Evolutionary conservation across 2,329 filamentous ascomycete genomes (phyloP).

Genomic region (Botrytis cinerea): DNA sequence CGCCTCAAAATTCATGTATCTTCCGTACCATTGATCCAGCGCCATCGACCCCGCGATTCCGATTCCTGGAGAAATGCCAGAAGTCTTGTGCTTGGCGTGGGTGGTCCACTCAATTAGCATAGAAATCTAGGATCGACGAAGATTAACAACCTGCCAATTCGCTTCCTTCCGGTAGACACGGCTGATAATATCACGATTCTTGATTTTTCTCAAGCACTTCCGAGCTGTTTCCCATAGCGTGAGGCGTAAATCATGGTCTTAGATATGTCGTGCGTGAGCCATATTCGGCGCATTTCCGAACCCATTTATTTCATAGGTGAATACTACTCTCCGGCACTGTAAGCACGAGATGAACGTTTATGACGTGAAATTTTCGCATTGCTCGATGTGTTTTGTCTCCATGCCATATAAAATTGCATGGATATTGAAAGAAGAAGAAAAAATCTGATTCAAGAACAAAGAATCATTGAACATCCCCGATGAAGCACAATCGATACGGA

Average conservation of each 20-base stretch:
- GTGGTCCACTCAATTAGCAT: background rate
- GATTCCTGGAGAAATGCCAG: background rate
- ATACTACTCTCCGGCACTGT: background rate
- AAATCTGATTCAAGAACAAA: background rate
- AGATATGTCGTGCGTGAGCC: conserved; percentile 19
- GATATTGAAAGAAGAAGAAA: background rate
- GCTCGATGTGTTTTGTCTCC: background rate
- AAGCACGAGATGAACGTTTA: conserved; percentile 9
- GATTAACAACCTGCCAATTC: background rate
- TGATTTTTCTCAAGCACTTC: background rate
- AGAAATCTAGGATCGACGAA: background rate
- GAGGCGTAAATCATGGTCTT: conserved; percentile 1
- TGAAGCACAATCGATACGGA: conserved; percentile 1
- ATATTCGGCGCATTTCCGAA: conserved; percentile 8
- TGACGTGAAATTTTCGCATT: background rate
- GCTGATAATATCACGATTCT: conserved; percentile 10
- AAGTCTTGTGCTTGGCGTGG: background rate
- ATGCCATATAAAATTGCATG: background rate
- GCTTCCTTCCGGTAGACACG: background rate
- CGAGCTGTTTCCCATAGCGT: background rate
- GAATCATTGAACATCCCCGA: background rate
- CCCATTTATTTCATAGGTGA: background rate
- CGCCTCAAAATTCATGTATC: background rate
- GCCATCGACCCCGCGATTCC: conserved; percentile 16
- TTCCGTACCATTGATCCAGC: background rate